phyloP scores from a whole-genome alignment of 1,139 yeast genomes.

The Zygosaccharomyces sapae region DNA sequence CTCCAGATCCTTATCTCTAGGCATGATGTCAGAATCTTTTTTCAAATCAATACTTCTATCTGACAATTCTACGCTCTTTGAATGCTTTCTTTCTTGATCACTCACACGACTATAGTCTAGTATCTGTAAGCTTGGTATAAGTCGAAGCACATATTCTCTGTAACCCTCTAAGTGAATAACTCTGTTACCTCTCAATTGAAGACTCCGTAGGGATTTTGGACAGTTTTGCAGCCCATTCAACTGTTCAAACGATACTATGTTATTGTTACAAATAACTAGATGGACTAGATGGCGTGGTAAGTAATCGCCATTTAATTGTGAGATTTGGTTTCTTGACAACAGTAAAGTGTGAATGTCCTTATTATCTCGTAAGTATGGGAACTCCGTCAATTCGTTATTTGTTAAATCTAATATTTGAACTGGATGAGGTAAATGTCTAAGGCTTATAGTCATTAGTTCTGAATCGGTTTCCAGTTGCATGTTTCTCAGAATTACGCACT shows the following conservation, averaged over 20 bases:
- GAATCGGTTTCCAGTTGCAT: conserved; percentile 27
- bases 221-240: conserved; percentile 21
- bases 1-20: conserved; percentile 32
- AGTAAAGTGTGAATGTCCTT: conserved; percentile 31
- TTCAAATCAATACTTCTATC: neutral
- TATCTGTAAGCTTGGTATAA: conserved; percentile 56
- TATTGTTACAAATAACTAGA: conserved; percentile 28
- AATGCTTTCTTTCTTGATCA: conserved; percentile 47
- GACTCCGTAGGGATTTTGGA: conserved; percentile 35
- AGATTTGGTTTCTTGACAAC: conserved; percentile 29
- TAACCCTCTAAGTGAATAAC: conserved; percentile 52
- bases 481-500: conserved; percentile 30
- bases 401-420: conserved; percentile 32
- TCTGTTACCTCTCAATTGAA: conserved; percentile 61
- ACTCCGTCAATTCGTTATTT: conserved; percentile 26
- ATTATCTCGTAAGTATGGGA: conserved; percentile 26
- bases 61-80: conserved; percentile 6
- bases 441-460: conserved; percentile 26
- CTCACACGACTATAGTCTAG: conserved; percentile 66
- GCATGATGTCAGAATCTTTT: conserved; percentile 18
- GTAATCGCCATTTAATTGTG: conserved; percentile 23
- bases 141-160: conserved; percentile 56
- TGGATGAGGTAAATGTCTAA: conserved; percentile 23
- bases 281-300: conserved; percentile 27
- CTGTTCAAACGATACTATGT: conserved; percentile 22